Base-by-base conservation (phyloP, 768 basidiomycete species). In the Boletus speciosus region DNA sequence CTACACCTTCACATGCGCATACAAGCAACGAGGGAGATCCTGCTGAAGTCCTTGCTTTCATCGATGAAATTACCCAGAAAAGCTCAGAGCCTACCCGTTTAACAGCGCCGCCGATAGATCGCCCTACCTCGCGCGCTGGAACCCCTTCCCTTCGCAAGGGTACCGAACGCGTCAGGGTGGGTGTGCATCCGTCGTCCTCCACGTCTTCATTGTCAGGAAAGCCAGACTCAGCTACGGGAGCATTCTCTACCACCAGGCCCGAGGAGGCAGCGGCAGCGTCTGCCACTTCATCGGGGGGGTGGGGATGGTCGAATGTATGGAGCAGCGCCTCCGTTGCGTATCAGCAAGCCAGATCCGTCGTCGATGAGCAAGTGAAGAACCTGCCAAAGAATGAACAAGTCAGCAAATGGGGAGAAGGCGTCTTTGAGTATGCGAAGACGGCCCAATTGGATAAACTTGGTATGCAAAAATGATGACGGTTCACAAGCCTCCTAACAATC, bases 51-150 rank as follows among this genome's bases (percentile, higher is more conserved):
- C 82, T 95, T 27, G 93, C 93, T 15, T 96, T 95, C 76, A 82
- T 97, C 39, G 91, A 97, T 69, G 92, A 97, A 73, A 92, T 96
- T 59, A 93, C 90, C 0, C 90, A 91, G 81, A 95, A 93, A 73
- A 88, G 86, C 70, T 79, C 86, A 6, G 90, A 89, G 59, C 86
- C 89, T 12, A 82, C 85, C 19, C 83, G 86, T 27, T 64, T 81
- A 5, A 72, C 84, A 15, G 72, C 80, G 25, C 66, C 77, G 29
- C 77, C 81, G 60, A 72, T 81, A 52, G 83, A 85, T 47, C 75
- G 82, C 15, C 81, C 81, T 14, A 62, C 75, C 49, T 85, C 85
- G 49, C 81, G 87, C 44, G 80, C 86, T 34, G 82, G 84, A 35
- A 89, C 88, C 4, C 88, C 88, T 4, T 82, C 75, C 29, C 71